Evolutionary conservation across 768 basidiomycete genomes (phyloP).

Genomic region (Boletus edulis): DNA sequence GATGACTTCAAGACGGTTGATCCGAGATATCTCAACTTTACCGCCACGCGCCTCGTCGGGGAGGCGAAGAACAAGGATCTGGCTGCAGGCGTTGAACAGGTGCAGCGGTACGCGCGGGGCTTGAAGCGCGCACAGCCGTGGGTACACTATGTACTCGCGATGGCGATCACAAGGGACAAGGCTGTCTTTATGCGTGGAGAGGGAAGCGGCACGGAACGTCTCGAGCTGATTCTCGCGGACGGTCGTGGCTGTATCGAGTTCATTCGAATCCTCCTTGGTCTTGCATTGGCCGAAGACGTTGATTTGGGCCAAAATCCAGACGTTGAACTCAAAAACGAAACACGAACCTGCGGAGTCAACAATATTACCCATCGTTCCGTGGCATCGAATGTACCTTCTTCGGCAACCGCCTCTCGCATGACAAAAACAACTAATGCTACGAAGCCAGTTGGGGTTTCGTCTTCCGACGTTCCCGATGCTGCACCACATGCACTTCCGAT

Average conservation of each 20-base stretch:
- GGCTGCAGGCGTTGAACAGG: too few species aligned
- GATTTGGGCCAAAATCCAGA: not conserved
- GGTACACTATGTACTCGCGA: not conserved
- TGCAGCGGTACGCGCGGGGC: too few species aligned
- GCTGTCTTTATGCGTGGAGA: slow-evolving; percentile 1
- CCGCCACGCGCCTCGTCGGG: slow-evolving; percentile 1
- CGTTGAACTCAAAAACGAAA: not conserved
- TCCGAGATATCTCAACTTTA: not conserved
- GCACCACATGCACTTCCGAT: not conserved
- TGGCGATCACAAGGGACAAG: not conserved
- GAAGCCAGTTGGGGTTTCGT: not conserved
- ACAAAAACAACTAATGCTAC: not conserved
- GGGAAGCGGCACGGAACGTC: not conserved
- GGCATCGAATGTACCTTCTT: not conserved
- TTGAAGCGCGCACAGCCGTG: too few species aligned
- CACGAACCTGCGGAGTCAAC: not conserved
- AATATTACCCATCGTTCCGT: too few species aligned
- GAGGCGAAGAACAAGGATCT: slow-evolving; percentile 8
- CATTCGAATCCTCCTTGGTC: not conserved
- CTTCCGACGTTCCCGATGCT: not conserved
- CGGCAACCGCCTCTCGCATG: not conserved
- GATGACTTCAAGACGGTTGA: not conserved
- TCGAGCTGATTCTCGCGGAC: not conserved
- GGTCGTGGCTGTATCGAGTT: not conserved
- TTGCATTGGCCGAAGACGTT: not conserved